phyloP scores from a whole-genome alignment of 176 grass and related monocot genomes.

The Typha latifolia region DNA sequence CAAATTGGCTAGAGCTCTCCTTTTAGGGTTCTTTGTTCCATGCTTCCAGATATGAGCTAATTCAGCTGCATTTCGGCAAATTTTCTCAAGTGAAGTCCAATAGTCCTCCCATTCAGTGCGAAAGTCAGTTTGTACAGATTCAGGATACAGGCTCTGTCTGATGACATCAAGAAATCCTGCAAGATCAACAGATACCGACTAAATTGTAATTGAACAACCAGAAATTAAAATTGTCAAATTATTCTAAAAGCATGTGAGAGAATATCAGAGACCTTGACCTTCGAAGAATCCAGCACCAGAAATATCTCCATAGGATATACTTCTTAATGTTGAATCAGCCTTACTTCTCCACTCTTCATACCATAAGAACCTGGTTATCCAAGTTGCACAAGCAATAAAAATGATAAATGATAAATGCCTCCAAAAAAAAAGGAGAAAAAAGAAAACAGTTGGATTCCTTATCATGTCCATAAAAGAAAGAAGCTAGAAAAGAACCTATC shows the following conservation, averaged over 20 bases:
- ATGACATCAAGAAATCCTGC: conserved; percentile 29
- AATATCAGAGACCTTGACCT: conserved; percentile 35
- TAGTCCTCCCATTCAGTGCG: conserved; percentile 44
- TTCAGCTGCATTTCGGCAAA: conserved; percentile 54
- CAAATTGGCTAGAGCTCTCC: conserved; percentile 54
- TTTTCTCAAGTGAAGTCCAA: conserved; percentile 63
- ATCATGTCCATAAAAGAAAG: neutral
- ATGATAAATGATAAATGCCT: conserved; percentile 14
- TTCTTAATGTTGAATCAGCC: conserved; percentile 30
- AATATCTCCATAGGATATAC: conserved; percentile 17
- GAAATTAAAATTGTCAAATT: neutral
- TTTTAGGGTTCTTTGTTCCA: conserved; percentile 90
- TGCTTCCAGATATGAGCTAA: conserved; percentile 56
- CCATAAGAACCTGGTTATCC: conserved; percentile 62
- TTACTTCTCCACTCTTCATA: conserved; percentile 56
- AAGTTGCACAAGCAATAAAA: neutral
- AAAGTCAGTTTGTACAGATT: conserved; percentile 19
- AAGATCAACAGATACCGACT: neutral
- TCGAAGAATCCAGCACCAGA: conserved; percentile 21
- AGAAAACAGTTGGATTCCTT: too few species aligned
- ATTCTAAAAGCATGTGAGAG: neutral
- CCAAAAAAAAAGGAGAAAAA: neutral
- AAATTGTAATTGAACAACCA: neutral
- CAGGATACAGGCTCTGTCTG: conserved; percentile 14
- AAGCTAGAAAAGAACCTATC: conserved; percentile 40